Evolutionary conservation across 2,329 filamentous ascomycete genomes (phyloP), one percentile per base, ranked within the genome.

Genomic region (Fusarium pilosicola): DNA sequence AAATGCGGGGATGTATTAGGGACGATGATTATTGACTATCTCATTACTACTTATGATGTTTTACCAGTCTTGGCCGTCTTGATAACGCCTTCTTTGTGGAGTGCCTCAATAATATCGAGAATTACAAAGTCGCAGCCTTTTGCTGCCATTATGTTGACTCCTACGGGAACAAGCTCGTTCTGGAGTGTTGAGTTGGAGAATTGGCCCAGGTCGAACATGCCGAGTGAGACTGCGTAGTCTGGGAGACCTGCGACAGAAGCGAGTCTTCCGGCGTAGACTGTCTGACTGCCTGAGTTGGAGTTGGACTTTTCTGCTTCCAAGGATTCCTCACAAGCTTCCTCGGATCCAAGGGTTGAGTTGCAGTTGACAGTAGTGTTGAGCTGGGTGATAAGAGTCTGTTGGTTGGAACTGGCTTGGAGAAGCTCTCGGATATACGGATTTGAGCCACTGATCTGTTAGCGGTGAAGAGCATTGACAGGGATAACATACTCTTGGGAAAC

Each of bases 41-140:
- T 51, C 2, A 38, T 28, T 30, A 28, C 24, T 30, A 44, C 24
- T 39, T 61, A 68, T 39, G 38, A 36, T 51, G 39, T 41, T 30
- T 42, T 15, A 6, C 66, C 66, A 14, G 67, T 64, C 22, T 49
- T 55, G 26, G 61, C 65, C 5, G 42, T 69, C 32, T 48, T 69
- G 17, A 70, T 36, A 14, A 30, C 28, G 4, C 65, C 67, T 5
- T 52, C 39, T 11, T 51, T 36, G 12, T 63, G 28, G 4, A 72
- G 49, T 11, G 58, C 56, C 11, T 71, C 69, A 3, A 64, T 56
- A 3, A 72, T 72, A 8, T 72, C 24, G 0, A 72, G 30, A 15
- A 72, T 49, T 3, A 71, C 39, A 72, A 72, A 72, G 39, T 72
- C 70, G 18, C 70, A 72, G 1, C 68, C 70, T 4, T 48, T 58